A percentile compares a stretch with the other conserved stretches of the same genome.
Conservation (phyloP, 257 asterid genomes). For the Penstemon eatonii region DNA sequence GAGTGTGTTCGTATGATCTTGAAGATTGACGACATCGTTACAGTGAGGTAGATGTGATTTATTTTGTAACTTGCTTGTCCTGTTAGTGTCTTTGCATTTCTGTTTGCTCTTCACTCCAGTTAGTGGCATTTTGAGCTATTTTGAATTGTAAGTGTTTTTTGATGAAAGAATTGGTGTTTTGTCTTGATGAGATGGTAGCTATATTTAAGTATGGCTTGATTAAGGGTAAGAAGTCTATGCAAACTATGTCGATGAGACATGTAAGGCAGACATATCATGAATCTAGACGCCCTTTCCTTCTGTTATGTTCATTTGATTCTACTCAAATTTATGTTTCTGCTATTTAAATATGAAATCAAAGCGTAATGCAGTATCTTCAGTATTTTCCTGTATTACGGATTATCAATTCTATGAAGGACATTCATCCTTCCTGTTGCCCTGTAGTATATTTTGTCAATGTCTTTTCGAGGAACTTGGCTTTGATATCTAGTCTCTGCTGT, state of each 20-base stretch:
- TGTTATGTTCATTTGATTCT: too few species aligned
- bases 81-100: slow-evolving; percentile 26
- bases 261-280: slow-evolving; percentile 4
- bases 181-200: slow-evolving; percentile 13
- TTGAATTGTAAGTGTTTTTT: slow-evolving; percentile 26
- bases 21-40: slow-evolving; percentile 98
- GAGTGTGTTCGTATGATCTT: slow-evolving; percentile 98
- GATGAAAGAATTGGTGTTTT: slow-evolving; percentile 20
- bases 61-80: slow-evolving; percentile 18
- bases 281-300: background rate
- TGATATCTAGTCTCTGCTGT: slow-evolving; percentile 53
- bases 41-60: slow-evolving; percentile 75
- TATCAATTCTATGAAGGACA: slow-evolving; percentile 37
- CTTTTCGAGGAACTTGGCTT: slow-evolving; percentile 40
- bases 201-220: slow-evolving; percentile 14
- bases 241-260: background rate
- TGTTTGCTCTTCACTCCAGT: slow-evolving; percentile 29
- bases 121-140: slow-evolving; percentile 22
- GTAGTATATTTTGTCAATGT: slow-evolving; percentile 58
- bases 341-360: too few species aligned
- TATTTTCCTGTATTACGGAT: slow-evolving; percentile 34
- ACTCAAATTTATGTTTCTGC: too few species aligned
- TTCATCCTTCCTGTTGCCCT: slow-evolving; percentile 36
- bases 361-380: background rate
- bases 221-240: background rate